Evolutionary conservation across 2,329 filamentous ascomycete species (phyloP).

Genomic region (Elsinoe batatas): DNA sequence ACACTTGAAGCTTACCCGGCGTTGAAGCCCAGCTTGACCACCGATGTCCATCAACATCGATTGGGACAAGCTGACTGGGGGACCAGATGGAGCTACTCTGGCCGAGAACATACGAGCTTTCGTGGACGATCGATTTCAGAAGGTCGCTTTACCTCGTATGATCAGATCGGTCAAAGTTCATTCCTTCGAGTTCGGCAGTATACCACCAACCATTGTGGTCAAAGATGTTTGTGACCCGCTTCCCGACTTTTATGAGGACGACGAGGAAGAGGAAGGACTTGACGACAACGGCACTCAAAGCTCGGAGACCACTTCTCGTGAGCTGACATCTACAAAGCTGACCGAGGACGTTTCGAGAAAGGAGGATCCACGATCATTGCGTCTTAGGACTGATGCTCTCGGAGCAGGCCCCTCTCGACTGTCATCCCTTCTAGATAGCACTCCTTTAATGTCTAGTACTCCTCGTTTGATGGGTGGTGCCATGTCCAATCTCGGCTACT

Average conservation of each 20-base stretch:
- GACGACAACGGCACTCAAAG: slow-evolving; percentile 35
- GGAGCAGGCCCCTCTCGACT: not conserved
- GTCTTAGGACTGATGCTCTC: not conserved
- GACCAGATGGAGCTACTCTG: slow-evolving; percentile 74
- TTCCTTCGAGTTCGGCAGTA: slow-evolving; percentile 80
- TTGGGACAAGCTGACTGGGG: slow-evolving; percentile 85
- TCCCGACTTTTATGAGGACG: slow-evolving; percentile 89
- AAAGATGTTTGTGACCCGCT: slow-evolving; percentile 96
- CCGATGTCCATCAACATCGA: slow-evolving; percentile 97
- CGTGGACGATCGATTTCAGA: slow-evolving; percentile 91
- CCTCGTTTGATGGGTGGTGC: slow-evolving; percentile 52
- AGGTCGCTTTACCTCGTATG: slow-evolving; percentile 82
- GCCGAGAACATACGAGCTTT: slow-evolving; percentile 83
- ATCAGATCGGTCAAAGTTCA: slow-evolving; percentile 94
- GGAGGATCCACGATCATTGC: not conserved
- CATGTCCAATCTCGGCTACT: slow-evolving; percentile 70
- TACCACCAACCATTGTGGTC: slow-evolving; percentile 76
- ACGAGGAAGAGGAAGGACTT: slow-evolving; percentile 55
- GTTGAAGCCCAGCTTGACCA: not conserved
- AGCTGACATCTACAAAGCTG: not conserved
- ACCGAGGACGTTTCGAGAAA: not conserved
- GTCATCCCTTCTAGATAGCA: not conserved
- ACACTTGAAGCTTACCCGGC: no score
- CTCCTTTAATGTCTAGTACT: slow-evolving; percentile 38
- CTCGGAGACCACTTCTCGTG: slow-evolving; percentile 21